Conservation (phyloP, 805 yeast genomes). For the Candida montana region DNA sequence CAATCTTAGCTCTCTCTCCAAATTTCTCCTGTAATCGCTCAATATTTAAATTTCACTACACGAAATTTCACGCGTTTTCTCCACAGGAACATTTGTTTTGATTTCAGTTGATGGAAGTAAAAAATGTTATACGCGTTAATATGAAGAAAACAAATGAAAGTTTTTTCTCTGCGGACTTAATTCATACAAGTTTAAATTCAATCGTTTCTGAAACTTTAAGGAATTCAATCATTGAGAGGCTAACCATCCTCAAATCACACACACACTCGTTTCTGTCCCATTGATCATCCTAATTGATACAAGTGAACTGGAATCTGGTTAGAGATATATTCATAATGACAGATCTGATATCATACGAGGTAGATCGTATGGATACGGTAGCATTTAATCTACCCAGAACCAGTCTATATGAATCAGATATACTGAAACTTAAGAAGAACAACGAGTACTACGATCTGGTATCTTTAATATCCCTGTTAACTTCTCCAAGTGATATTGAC, state of each 20-base stretch:
- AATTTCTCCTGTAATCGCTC: too few relatives aligned
- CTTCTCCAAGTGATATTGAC: slow-evolving; percentile 40
- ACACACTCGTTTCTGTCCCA: too few relatives aligned
- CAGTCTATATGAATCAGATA: neutral
- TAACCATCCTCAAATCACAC: too few relatives aligned
- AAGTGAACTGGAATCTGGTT: neutral
- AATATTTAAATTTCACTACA: too few relatives aligned
- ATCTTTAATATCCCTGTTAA: slow-evolving; percentile 15
- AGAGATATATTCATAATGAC: slow-evolving; percentile 1
- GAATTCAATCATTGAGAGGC: too few relatives aligned
- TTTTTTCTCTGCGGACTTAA: too few relatives aligned
- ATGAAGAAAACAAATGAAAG: neutral
- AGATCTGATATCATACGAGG: slow-evolving; percentile 8
- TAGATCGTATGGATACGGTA: neutral
- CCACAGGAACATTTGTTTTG: neutral
- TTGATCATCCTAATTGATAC: too few relatives aligned
- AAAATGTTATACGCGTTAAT: neutral
- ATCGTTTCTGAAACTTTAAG: too few relatives aligned
- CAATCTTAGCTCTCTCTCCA: too few relatives aligned
- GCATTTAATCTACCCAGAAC: slow-evolving; percentile 8
- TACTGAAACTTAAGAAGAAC: neutral
- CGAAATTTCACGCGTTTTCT: too few relatives aligned
- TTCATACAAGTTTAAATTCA: too few relatives aligned
- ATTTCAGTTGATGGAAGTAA: neutral
- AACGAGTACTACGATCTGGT: slow-evolving; percentile 8